Percentiles rank a stretch among this genome's conserved stretches.
These are phyloP conservation scores for Pestalotiopsis sp. DNA, from an alignment of 2,329 filamentous ascomycete genomes.

Conservation along the genomic window DNA sequence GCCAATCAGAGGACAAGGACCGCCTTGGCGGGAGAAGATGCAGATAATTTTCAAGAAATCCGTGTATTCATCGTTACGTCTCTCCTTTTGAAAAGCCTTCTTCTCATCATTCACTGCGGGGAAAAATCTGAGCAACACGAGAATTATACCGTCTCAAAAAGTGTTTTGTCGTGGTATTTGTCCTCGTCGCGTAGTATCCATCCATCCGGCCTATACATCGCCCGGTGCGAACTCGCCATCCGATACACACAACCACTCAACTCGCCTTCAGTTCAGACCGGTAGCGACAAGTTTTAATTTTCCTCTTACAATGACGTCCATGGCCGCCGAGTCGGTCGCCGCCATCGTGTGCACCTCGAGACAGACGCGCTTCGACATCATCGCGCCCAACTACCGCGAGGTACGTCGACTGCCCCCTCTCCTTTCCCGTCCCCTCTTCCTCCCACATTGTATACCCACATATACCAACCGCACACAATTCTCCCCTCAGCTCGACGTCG, in stretches of 20 bases:
- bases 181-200: no score
- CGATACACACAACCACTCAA: background rate
- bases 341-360: conserved; percentile 64
- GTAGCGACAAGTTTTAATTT: background rate
- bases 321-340: conserved; percentile 48
- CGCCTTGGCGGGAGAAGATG: background rate
- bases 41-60: background rate
- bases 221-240: no score
- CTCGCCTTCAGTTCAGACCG: no score
- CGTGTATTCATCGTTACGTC: background rate
- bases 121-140: no score
- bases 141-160: no score
- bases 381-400: conserved; percentile 55
- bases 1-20: background rate
- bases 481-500: conserved; percentile 73
- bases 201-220: no score
- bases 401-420: conserved; percentile 32
- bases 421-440: background rate
- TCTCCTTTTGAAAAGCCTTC: no score
- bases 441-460: background rate
- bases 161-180: no score
- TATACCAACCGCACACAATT: background rate
- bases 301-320: conserved; percentile 42
- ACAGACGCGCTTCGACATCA: conserved; percentile 66
- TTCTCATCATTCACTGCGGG: no score